Conservation (phyloP, 2,329 filamentous ascomycete genomes). For the Pyrenochaeta sp. region DNA sequence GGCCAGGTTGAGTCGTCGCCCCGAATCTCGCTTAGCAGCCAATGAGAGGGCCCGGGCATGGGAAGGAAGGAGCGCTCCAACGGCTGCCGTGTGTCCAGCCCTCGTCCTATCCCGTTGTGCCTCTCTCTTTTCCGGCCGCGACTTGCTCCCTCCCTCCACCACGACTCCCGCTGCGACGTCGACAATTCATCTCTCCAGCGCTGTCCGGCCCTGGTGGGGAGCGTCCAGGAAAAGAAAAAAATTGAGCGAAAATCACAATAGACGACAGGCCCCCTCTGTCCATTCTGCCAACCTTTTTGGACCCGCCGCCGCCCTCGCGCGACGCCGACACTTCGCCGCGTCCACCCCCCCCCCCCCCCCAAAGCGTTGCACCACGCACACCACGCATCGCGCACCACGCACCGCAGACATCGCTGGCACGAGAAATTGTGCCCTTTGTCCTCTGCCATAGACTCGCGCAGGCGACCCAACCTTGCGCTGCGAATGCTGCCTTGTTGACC, state of each 20-base stretch:
- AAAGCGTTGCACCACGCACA: slow-evolving; percentile 29
- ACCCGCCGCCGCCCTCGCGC: slow-evolving; percentile 21
- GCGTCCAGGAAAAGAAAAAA: slow-evolving; percentile 4
- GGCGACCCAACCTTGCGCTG: slow-evolving; percentile 13
- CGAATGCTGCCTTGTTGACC: slow-evolving; percentile 47
- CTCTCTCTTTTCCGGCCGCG: slow-evolving; percentile 15
- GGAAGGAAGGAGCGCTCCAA: slow-evolving; percentile 1
- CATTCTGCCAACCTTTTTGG: slow-evolving; percentile 6
- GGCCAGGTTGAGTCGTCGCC: slow-evolving; percentile 1
- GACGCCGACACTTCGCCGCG: slow-evolving; percentile 19
- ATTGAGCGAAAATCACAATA: too few relatives aligned
- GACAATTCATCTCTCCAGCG: slow-evolving; percentile 26
- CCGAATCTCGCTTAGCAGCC: slow-evolving; percentile 26
- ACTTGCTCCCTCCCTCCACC: slow-evolving; percentile 18
- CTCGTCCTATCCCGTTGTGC: too few relatives aligned
- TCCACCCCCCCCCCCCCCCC: slow-evolving; percentile 33
- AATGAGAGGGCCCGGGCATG: slow-evolving; percentile 16
- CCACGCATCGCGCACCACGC: slow-evolving; percentile 14
- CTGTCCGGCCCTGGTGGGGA: slow-evolving; percentile 17
- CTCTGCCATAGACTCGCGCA: slow-evolving; percentile 22
- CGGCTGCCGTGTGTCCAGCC: slow-evolving; percentile 5
- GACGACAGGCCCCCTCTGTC: slow-evolving; percentile 9
- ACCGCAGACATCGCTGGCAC: slow-evolving; percentile 17
- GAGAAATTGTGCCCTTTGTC: slow-evolving; percentile 13
- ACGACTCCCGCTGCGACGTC: slow-evolving; percentile 45